Base-by-base conservation (phyloP, 2,329 filamentous ascomycete species). In the Cryoendolithus antarcticus region DNA sequence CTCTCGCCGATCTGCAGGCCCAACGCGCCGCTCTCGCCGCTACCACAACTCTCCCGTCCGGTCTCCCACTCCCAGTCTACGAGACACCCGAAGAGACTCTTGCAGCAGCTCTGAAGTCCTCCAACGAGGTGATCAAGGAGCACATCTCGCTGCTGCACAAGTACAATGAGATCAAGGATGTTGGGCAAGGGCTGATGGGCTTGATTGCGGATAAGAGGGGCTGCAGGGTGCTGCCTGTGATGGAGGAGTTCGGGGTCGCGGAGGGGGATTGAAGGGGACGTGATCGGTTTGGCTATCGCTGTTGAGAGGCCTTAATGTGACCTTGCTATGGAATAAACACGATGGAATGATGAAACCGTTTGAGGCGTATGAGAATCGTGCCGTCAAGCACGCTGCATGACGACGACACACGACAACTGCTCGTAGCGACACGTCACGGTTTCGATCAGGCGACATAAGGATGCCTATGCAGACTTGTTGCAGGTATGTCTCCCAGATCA, bases 111-210 rank as follows among this genome's bases (percentile, higher is more conserved):
- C 54, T 62, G 44, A 57, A 47, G 9, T 62, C 66, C 8, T 66
- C 74, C 1, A 63, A 71, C 31, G 59, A 61, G 12, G 71, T 74
- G 7, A 73, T 80, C 37, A 70, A 75, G 39, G 62, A 63, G 27
- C 79, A 83, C 54, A 83, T 83, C 51, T 67, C 67, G 42, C 62
- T 78, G 3, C 63, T 84, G 27, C 77, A 82, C 47, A 64, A 73
- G 41, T 84, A 83, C 60, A 84, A 84, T 50, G 78, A 82, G 55
- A 74, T 82, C 49, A 75, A 77, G 45, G 80, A 84, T 55, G 64
- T 80, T 6, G 79, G 73, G 0, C 71, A 77, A 51, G 78, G 77
- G 0, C 52, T 84, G 24, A 69, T 82, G 60, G 77, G 76, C 0
- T 58, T 83, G 49, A 74, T 83, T 54, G 79, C 80, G 3, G 79